Conservation (phyloP, 345 rosid genomes). For the Leavenworthia alabamica region DNA sequence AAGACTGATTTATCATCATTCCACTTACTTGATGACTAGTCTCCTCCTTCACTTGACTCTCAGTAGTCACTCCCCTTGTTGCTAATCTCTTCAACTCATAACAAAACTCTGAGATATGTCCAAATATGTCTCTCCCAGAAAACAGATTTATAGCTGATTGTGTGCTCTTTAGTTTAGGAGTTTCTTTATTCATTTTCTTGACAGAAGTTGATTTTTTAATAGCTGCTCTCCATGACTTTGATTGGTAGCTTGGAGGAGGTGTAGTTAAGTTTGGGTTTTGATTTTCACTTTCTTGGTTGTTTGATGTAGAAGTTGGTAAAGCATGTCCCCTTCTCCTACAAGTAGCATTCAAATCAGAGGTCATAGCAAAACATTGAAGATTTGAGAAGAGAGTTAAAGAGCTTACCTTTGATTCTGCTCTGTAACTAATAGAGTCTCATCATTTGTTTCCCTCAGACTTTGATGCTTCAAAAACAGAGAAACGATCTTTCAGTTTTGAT, state of each 20-base stretch:
- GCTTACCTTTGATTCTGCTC: constrained; percentile 26
- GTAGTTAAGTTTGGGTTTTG: constrained; percentile 57
- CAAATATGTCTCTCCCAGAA: constrained; percentile 65
- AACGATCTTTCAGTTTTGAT: neutral
- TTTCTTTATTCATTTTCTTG: constrained; percentile 45
- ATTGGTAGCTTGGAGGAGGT: constrained; percentile 35
- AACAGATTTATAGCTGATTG: constrained; percentile 77
- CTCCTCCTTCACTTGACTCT: constrained; percentile 36
- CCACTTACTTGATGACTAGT: constrained; percentile 29
- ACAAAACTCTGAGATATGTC: constrained; percentile 78
- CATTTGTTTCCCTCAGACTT: neutral
- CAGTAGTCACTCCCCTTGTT: constrained; percentile 53
- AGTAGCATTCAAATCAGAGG: neutral
- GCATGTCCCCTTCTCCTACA: constrained; percentile 53
- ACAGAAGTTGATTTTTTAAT: constrained; percentile 56
- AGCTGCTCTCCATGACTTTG: constrained; percentile 42
- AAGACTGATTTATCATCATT: constrained; percentile 25
- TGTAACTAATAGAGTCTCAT: constrained; percentile 4
- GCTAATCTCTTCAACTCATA: constrained; percentile 77
- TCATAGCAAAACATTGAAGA: neutral
- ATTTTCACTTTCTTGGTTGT: constrained; percentile 51
- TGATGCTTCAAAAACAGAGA: constrained; percentile 15
- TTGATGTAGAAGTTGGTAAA: constrained; percentile 34
- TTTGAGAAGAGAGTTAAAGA: neutral
- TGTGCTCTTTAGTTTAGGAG: constrained; percentile 55